Conservation (phyloP, 495 filamentous ascomycete genomes). For the Aspergillus haitiensis region DNA sequence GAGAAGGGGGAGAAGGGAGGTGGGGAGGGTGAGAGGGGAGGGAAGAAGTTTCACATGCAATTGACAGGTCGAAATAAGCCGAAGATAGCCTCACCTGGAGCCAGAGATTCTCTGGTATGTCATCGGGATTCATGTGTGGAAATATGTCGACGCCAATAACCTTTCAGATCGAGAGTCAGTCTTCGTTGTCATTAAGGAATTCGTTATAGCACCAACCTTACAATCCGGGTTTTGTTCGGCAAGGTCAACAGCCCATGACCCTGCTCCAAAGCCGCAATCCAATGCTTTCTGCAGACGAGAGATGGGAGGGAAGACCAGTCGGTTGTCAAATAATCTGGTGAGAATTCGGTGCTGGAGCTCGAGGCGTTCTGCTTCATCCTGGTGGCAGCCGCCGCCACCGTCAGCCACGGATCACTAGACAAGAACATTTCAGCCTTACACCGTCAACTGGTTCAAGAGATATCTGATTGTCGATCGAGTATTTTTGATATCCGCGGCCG, state of each 20-base stretch:
- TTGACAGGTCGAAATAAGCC: background rate
- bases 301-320: slow-evolving; percentile 79
- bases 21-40: background rate
- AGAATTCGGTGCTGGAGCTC: slow-evolving; percentile 70
- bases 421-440: slow-evolving; percentile 49
- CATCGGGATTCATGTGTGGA: slow-evolving; percentile 70
- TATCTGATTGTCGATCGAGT: slow-evolving; percentile 67
- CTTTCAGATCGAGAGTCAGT: slow-evolving; percentile 41
- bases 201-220: slow-evolving; percentile 53
- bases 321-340: slow-evolving; percentile 68
- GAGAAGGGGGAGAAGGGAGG: background rate
- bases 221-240: slow-evolving; percentile 69
- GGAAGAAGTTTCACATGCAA: background rate
- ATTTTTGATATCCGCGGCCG: slow-evolving; percentile 70
- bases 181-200: background rate
- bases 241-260: slow-evolving; percentile 59
- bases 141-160: slow-evolving; percentile 80
- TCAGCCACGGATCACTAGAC: background rate
- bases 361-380: slow-evolving; percentile 83
- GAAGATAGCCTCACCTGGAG: slow-evolving; percentile 54
- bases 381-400: background rate
- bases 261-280: slow-evolving; percentile 76
- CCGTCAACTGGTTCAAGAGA: slow-evolving; percentile 86
- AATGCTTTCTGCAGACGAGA: slow-evolving; percentile 62
- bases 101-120: slow-evolving; percentile 67